Percentiles rank a stretch among this genome's conserved stretches.
phyloP scores from a whole-genome alignment of 1,284 basidiomycete genomes.

The Uromyces viciae-fabae region DNA sequence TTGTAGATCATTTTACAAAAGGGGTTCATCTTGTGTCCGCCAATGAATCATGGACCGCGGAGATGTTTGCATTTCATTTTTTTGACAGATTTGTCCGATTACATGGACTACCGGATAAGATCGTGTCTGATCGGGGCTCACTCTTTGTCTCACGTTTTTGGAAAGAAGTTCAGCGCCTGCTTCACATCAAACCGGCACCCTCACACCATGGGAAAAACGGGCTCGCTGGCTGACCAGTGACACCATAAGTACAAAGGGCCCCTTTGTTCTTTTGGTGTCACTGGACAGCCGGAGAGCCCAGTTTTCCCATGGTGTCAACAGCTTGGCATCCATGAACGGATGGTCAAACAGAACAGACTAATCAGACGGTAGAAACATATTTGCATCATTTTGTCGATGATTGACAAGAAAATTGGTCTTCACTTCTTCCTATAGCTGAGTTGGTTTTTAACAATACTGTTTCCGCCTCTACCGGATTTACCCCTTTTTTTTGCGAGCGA shows the following conservation, averaged over 20 bases:
- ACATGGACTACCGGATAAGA: slow-evolving; percentile 23
- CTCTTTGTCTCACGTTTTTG: slow-evolving; percentile 18
- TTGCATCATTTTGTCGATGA: slow-evolving; percentile 48
- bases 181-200: not conserved
- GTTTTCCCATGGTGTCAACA: no score
- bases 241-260: no score
- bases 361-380: slow-evolving; percentile 46
- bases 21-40: slow-evolving; percentile 16
- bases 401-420: slow-evolving; percentile 32
- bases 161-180: not conserved
- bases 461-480: slow-evolving; percentile 9
- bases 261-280: no score
- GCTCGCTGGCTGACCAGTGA: no score
- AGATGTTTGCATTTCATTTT: not conserved
- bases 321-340: slow-evolving; percentile 12
- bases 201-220: no score
- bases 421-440: slow-evolving; percentile 20
- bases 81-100: slow-evolving; percentile 4
- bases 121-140: not conserved
- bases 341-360: slow-evolving; percentile 17
- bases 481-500: slow-evolving; percentile 24
- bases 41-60: not conserved
- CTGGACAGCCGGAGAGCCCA: no score
- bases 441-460: slow-evolving; percentile 36
- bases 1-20: slow-evolving; percentile 48